Base-by-base conservation (phyloP, 2,329 filamentous ascomycete species). In the Bimuria novae-zelandiae region DNA sequence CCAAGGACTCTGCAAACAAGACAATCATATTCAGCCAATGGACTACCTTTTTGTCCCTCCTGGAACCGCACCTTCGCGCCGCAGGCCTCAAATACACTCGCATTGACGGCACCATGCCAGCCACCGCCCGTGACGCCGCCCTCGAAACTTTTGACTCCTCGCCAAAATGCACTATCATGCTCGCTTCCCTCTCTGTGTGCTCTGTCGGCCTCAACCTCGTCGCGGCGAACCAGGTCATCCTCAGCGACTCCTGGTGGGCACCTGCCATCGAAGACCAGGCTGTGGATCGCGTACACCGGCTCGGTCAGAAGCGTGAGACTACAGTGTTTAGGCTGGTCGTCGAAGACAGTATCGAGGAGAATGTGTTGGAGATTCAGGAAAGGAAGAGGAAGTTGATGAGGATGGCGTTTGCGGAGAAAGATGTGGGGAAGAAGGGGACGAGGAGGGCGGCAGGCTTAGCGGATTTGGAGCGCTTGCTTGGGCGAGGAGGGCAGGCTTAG, bases 211-310 rank as follows among this genome's bases (percentile, higher is more conserved):
- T 96, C 40, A 96, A 96, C 63, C 82, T 96, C 11, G 89, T 92
- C 0, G 86, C 90, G 0, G 92, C 92, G 0, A 91, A 94, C 63
- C 92, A 92, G 6, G 90, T 95, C 53, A 85, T 96, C 40, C 79
- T 96, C 17, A 84, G 85, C 0, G 92, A 96, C 71, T 89, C 84
- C 54, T 96, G 90, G 92, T 96, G 92, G 73, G 91, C 92, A 1
- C 92, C 92, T 0, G 91, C 91, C 0, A 94, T 96, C 50, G 92
- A 96, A 72, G 91, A 96, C 62, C 92, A 96, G 70, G 92, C 92
- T 3, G 82, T 96, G 2, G 92, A 96, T 68, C 87, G 92, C 4
- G 91, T 96, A 6, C 90, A 96, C 69, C 83, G 92, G 0, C 80
- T 96, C 0, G 92, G 92, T 0, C 92, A 96, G 76, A 92, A 82